Conservation (phyloP, 345 rosid genomes). For the Eucalyptus lansdowneana region DNA sequence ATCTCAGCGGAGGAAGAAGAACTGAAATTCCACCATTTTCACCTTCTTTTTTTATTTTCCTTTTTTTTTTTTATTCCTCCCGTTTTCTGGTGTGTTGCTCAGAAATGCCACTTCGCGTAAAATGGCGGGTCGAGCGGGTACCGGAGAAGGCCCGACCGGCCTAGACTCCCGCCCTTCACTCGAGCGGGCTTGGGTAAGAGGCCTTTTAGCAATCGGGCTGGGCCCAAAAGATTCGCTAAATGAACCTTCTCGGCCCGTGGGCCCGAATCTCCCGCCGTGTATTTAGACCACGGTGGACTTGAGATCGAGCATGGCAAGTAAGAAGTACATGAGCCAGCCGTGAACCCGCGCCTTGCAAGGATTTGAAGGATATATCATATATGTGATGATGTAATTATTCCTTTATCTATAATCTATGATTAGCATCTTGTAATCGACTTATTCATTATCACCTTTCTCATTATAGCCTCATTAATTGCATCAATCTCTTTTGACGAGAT, state of each 20-base stretch:
- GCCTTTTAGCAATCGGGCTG: neutral
- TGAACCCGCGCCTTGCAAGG: neutral
- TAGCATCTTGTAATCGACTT: neutral
- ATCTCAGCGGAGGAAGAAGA: neutral
- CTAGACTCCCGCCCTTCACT: neutral
- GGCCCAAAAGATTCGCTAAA: neutral
- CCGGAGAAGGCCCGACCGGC: neutral
- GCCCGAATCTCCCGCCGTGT: neutral
- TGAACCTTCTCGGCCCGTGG: neutral
- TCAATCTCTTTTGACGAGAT: neutral
- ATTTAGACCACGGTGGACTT: neutral
- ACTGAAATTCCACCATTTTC: neutral
- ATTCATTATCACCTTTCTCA: neutral
- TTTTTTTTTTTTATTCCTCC: neutral
- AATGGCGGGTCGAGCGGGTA: neutral
- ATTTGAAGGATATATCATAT: neutral
- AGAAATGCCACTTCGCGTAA: neutral
- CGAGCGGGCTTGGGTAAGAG: neutral
- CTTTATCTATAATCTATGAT: neutral
- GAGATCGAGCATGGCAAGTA: neutral
- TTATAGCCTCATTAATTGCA: neutral
- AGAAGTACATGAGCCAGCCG: neutral
- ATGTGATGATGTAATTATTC: neutral
- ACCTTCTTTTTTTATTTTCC: neutral
- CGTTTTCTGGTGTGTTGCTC: neutral